phyloP scores from a whole-genome alignment of 306 rosid genomes.

The Heteromeles arbutifolia region DNA sequence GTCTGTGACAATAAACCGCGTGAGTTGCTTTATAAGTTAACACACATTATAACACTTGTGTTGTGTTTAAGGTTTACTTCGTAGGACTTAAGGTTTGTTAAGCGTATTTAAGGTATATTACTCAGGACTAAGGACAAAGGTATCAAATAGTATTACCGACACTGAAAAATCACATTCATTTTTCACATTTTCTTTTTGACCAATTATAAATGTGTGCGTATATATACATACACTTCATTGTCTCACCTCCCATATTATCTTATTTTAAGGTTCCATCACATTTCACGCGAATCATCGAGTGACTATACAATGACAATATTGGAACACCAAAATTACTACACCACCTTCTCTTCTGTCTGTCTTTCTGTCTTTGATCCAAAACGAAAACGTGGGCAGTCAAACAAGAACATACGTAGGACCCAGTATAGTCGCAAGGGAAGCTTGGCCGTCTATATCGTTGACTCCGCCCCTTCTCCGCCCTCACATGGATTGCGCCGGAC shows the following conservation, averaged over 20 bases:
- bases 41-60: too few relatives aligned
- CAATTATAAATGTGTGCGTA: not conserved
- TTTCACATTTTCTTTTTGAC: not conserved
- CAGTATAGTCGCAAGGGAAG: not conserved
- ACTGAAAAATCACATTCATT: not conserved
- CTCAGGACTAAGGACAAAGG: too few relatives aligned
- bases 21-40: too few relatives aligned
- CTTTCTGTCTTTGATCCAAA: not conserved
- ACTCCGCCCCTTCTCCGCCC: slow-evolving; percentile 4
- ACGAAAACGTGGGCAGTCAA: slow-evolving; percentile 11
- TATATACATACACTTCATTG: not conserved
- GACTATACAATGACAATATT: not conserved
- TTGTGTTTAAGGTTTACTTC: too few relatives aligned
- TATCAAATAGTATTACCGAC: not conserved
- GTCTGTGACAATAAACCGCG: too few relatives aligned
- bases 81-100: too few relatives aligned
- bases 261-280: not conserved
- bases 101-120: not conserved
- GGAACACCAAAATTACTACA: not conserved
- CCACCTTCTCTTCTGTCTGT: not conserved
- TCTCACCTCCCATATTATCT: not conserved
- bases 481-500: slow-evolving; percentile 28
- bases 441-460: slow-evolving; percentile 28
- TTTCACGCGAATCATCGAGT: not conserved
- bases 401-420: slow-evolving; percentile 5